Evolutionary conservation across 768 basidiomycete species (phyloP).

Genomic region (Pilatotrama ljubarskyi): DNA sequence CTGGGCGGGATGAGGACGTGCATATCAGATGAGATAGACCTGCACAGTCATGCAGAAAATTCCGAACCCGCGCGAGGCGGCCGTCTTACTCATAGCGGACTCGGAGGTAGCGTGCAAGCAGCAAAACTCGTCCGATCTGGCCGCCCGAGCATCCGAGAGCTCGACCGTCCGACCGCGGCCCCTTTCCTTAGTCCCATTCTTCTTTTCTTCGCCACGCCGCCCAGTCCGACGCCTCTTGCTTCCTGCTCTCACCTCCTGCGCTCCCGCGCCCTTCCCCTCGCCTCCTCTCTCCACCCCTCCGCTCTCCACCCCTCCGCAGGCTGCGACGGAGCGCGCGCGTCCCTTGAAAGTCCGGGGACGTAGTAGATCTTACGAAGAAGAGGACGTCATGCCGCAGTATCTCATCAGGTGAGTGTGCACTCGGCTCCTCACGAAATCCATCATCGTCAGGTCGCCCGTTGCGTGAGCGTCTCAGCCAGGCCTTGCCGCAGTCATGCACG

Average conservation of each 20-base stretch:
- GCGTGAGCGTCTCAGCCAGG: background rate
- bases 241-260: conserved; percentile 1
- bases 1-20: too few relatives aligned
- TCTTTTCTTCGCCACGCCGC: background rate
- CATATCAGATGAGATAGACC: too few relatives aligned
- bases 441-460: background rate
- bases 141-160: background rate
- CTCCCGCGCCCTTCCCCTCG: background rate
- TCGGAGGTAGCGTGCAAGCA: background rate
- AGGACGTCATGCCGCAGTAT: conserved; percentile 12
- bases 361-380: background rate
- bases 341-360: background rate
- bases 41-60: background rate
- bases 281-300: background rate
- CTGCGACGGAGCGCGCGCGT: conserved; percentile 1
- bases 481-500: background rate
- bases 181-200: conserved; percentile 1
- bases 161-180: background rate
- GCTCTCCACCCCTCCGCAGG: background rate
- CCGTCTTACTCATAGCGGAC: background rate
- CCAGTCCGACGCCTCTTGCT: background rate
- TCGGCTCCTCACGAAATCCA: background rate
- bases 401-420: conserved; percentile 17
- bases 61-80: background rate
- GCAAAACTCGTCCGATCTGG: background rate